phyloP scores from a whole-genome alignment of 495 filamentous ascomycete genomes.

The Trichoderma erinaceum region DNA sequence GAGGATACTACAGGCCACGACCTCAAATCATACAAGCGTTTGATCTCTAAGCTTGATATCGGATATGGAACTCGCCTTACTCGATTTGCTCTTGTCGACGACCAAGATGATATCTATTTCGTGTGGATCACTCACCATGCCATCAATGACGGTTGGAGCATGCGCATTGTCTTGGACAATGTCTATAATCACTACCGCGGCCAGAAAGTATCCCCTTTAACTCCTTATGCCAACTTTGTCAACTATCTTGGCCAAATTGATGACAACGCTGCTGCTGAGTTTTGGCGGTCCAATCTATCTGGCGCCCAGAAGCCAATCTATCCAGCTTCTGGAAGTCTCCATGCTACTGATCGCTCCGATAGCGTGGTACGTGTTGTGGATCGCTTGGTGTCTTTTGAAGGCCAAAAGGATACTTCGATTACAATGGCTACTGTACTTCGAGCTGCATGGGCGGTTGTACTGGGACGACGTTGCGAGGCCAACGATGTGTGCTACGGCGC shows the following conservation, averaged over 20 bases:
- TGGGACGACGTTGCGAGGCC: conserved; percentile 30
- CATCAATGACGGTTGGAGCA: conserved; percentile 16
- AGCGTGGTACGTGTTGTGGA: conserved; percentile 16
- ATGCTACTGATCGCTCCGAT: neutral
- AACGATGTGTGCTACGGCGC: conserved; percentile 45
- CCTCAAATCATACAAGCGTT: neutral
- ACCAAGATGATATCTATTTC: conserved; percentile 7
- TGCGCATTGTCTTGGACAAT: conserved; percentile 1
- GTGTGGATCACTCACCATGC: conserved; percentile 17
- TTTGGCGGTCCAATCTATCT: conserved; percentile 21
- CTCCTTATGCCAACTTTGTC: conserved; percentile 8
- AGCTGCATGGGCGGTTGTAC: conserved; percentile 39
- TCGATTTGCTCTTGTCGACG: conserved; percentile 9
- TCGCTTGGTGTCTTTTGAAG: conserved; percentile 21
- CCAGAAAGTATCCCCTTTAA: neutral
- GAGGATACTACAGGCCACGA: neutral
- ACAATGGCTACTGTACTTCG: conserved; percentile 41
- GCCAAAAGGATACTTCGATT: conserved; percentile 28
- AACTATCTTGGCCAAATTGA: conserved; percentile 5
- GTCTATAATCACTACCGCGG: neutral
- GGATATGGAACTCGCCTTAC: conserved; percentile 15
- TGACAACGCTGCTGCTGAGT: conserved; percentile 11
- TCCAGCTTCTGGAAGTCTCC: conserved; percentile 18
- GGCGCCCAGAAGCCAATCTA: conserved; percentile 26
- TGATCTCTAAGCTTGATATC: neutral